Conservation (phyloP, 352 stramenopile species). For the Globisporangium paroecandrum region DNA sequence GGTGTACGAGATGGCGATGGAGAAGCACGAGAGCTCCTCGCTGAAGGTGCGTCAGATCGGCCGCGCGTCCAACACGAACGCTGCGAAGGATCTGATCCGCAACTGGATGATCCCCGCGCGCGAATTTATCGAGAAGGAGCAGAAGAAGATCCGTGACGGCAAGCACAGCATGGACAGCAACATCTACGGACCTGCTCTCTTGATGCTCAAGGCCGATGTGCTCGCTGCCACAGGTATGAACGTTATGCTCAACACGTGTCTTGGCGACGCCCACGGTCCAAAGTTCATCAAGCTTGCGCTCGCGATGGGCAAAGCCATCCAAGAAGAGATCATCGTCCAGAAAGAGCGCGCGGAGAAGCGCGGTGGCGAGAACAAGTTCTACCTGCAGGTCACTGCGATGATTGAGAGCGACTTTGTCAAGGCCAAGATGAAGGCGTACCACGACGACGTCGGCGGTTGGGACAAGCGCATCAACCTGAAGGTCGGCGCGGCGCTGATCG, state of each 20-base stretch:
- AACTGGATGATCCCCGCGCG: background rate
- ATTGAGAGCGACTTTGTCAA: background rate
- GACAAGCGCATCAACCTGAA: slow-evolving; percentile 1
- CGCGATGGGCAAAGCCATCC: background rate
- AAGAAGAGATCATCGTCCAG: slow-evolving; percentile 1
- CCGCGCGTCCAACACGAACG: background rate
- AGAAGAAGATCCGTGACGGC: background rate
- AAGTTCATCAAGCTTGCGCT: slow-evolving; percentile 1
- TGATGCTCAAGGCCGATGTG: background rate
- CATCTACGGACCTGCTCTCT: background rate
- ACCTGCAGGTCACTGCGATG: background rate
- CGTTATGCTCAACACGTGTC: background rate
- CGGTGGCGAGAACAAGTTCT: background rate
- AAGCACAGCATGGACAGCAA: background rate
- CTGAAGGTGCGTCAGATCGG: background rate
- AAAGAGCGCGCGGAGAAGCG: background rate
- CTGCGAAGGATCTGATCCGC: background rate
- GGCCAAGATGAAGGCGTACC: background rate
- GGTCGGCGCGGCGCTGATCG: background rate
- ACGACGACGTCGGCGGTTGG: background rate
- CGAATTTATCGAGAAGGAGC: background rate
- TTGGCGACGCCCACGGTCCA: background rate
- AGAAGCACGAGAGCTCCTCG: background rate
- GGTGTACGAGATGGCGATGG: background rate
- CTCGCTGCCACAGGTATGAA: background rate